These are phyloP conservation scores for Colletotrichum magnum DNA, from an alignment of 2,329 filamentous ascomycete species.

Conservation along the genomic window DNA sequence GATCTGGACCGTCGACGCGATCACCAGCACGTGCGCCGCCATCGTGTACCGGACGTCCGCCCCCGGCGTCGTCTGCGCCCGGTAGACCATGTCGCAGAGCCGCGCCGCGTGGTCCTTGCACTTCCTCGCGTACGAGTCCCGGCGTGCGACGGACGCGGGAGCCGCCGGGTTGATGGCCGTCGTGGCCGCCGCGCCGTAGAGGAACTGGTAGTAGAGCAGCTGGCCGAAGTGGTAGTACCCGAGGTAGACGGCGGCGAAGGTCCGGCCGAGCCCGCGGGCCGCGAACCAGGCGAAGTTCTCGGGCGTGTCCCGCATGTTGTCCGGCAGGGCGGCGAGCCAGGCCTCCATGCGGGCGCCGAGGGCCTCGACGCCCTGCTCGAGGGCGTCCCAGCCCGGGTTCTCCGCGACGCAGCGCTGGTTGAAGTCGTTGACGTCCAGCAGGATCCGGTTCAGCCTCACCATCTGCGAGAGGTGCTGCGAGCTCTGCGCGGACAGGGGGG, in stretches of 20 bases:
- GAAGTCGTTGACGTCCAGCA: constrained; percentile 56
- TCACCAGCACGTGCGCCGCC: constrained; percentile 61
- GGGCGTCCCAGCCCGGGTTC: constrained; percentile 47
- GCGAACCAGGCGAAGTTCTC: constrained; percentile 55
- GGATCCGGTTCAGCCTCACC: constrained; percentile 49
- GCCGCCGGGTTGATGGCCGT: constrained; percentile 37
- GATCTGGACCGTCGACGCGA: constrained; percentile 61
- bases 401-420: constrained; percentile 51
- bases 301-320: constrained; percentile 53
- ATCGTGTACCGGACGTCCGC: constrained; percentile 59
- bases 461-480: constrained; percentile 49
- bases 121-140: constrained; percentile 53
- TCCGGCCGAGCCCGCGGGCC: constrained; percentile 54
- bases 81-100: constrained; percentile 58
- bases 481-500: constrained; percentile 27
- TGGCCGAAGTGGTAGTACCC: constrained; percentile 63
- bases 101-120: constrained; percentile 56
- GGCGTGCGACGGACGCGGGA: constrained; percentile 32
- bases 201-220: constrained; percentile 63
- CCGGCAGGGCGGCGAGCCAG: constrained; percentile 53
- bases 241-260: constrained; percentile 60
- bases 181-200: constrained; percentile 46
- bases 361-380: constrained; percentile 45
- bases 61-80: constrained; percentile 50
- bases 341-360: constrained; percentile 51